A percentile compares a stretch with the other conserved stretches of the same genome.
Evolutionary conservation across 306 rosid species (phyloP).

Genomic region (Cucumis cinereus): DNA sequence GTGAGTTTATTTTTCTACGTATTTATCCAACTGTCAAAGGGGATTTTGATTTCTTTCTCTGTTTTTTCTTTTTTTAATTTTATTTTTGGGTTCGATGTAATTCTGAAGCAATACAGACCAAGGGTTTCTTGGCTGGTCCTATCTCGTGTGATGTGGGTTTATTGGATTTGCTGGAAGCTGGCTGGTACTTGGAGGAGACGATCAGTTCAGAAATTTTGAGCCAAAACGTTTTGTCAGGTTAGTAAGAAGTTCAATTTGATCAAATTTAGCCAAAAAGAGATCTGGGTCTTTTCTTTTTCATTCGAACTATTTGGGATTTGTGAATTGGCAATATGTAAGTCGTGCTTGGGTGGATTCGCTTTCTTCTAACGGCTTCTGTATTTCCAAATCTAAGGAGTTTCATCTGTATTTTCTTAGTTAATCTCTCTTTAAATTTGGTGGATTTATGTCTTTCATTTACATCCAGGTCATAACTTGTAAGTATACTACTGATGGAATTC

Average conservation of each 20-base stretch:
- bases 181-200: background rate
- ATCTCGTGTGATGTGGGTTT: constrained; percentile 18
- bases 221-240: background rate
- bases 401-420: background rate
- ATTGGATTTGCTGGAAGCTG: constrained; percentile 10
- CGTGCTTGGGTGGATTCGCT: background rate
- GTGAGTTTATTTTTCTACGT: background rate
- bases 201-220: background rate
- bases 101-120: background rate
- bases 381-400: background rate
- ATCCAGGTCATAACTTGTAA: background rate
- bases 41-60: background rate
- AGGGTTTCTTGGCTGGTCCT: background rate
- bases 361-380: background rate
- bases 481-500: background rate
- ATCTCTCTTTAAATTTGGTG: background rate
- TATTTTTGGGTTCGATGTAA: constrained; percentile 25
- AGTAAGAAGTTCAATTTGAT: background rate
- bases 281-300: background rate
- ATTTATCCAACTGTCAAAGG: background rate
- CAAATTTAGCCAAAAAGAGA: background rate
- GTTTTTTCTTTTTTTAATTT: background rate
- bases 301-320: background rate
- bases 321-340: background rate
- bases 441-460: background rate